Percentiles rank a stretch among this genome's conserved stretches.
These are phyloP conservation scores for Pythium pyrilobum DNA, from an alignment of 352 stramenopile species.

Conservation along the genomic window DNA sequence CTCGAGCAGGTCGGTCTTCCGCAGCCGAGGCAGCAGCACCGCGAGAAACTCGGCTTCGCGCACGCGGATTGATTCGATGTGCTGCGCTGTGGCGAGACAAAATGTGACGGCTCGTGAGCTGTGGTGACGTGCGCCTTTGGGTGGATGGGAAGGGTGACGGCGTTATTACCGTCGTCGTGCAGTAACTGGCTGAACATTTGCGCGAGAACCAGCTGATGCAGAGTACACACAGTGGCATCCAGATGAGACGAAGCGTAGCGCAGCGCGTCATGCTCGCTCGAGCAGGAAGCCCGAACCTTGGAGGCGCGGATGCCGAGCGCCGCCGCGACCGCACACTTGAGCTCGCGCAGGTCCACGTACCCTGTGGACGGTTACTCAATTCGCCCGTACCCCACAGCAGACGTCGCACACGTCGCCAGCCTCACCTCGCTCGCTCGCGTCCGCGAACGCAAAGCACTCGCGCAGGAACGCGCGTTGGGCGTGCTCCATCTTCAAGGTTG, in stretches of 20 bases:
- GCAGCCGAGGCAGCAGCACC: slow-evolving; percentile 27
- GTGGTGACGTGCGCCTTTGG: too few species aligned
- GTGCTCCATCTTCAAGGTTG: neutral
- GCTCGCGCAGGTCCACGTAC: slow-evolving; percentile 30
- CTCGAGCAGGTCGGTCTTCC: slow-evolving; percentile 46
- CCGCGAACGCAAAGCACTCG: slow-evolving; percentile 44
- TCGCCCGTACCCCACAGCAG: neutral
- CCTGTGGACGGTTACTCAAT: too few species aligned
- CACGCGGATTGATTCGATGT: slow-evolving; percentile 20
- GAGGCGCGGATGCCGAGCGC: slow-evolving; percentile 58
- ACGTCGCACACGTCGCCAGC: neutral
- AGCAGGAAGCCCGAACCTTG: slow-evolving; percentile 15
- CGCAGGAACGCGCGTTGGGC: slow-evolving; percentile 24
- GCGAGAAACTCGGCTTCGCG: slow-evolving; percentile 18
- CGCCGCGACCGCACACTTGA: slow-evolving; percentile 69
- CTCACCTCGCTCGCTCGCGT: slow-evolving; percentile 14
- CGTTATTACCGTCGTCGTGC: neutral
- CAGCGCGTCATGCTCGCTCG: too few species aligned
- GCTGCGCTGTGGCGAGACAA: neutral
- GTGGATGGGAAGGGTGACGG: neutral
- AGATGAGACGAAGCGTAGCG: too few species aligned
- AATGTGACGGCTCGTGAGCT: too few species aligned
- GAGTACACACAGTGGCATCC: too few species aligned
- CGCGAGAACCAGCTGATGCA: slow-evolving; percentile 40
- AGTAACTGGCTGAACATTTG: slow-evolving; percentile 39